A percentile compares a stretch with the other conserved stretches of the same genome.
These are phyloP conservation scores for Boletus fagicola DNA, from an alignment of 768 basidiomycete species.

Conservation along the genomic window DNA sequence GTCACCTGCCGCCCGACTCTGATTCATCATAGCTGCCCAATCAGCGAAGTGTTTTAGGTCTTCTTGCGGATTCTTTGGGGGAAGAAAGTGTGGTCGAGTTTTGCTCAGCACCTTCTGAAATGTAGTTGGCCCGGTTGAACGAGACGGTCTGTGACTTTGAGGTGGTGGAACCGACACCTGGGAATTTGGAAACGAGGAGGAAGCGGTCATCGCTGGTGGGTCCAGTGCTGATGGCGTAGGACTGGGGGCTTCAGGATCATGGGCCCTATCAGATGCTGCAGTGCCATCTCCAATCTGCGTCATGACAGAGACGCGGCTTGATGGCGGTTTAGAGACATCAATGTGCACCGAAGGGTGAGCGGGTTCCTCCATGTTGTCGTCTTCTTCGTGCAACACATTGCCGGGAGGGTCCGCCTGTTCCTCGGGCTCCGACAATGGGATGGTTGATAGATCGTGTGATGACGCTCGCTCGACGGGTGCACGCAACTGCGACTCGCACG, in stretches of 20 bases:
- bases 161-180: constrained; percentile 18
- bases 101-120: constrained; percentile 80
- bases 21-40: constrained; percentile 88
- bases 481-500: too few relatives aligned
- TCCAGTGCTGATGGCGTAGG: constrained; percentile 15
- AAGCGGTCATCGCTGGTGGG: constrained; percentile 27
- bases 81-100: constrained; percentile 82
- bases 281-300: background rate
- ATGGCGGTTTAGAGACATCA: constrained; percentile 39
- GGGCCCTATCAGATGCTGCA: background rate
- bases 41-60: constrained; percentile 81
- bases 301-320: constrained; percentile 29
- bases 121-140: constrained; percentile 62
- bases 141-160: constrained; percentile 41
- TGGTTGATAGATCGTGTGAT: constrained; percentile 25
- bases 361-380: constrained; percentile 4
- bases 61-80: constrained; percentile 75
- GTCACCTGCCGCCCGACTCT: constrained; percentile 69
- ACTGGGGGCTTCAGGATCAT: background rate
- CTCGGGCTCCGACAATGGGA: constrained; percentile 23
- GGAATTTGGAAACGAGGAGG: constrained; percentile 30
- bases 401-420: background rate
- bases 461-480: too few relatives aligned
- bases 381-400: background rate
- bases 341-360: constrained; percentile 46